These are phyloP conservation scores for Aspergillus carlsbadensis DNA, from an alignment of 495 filamentous ascomycete genomes.

Conservation along the genomic window DNA sequence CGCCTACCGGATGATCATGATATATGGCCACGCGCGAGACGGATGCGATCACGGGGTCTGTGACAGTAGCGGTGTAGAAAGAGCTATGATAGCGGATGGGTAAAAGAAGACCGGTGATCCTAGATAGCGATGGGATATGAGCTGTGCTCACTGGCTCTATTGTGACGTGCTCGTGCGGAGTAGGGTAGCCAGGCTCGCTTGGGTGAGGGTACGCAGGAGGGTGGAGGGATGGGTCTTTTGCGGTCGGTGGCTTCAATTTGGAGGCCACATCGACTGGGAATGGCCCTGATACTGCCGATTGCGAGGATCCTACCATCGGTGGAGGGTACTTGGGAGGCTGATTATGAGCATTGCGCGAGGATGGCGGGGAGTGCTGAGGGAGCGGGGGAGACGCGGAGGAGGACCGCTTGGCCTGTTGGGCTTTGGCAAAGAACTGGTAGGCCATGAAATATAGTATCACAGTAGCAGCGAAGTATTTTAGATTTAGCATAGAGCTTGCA, in stretches of 20 bases:
- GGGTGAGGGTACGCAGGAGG: slow-evolving; percentile 33
- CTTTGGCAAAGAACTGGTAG: slow-evolving; percentile 44
- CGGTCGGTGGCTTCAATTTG: slow-evolving; percentile 25
- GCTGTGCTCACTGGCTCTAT: slow-evolving; percentile 58
- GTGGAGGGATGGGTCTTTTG: slow-evolving; percentile 29
- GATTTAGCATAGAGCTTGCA: neutral
- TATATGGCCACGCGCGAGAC: slow-evolving; percentile 79
- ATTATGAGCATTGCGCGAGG: slow-evolving; percentile 13
- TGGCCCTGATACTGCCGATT: slow-evolving; percentile 20
- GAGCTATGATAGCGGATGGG: slow-evolving; percentile 83
- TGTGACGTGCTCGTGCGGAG: slow-evolving; percentile 44
- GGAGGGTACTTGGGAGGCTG: slow-evolving; percentile 36
- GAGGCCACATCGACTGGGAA: slow-evolving; percentile 19
- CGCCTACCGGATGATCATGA: slow-evolving; percentile 47
- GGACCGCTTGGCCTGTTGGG: slow-evolving; percentile 25
- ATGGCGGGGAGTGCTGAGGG: slow-evolving; percentile 19
- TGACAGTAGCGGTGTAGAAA: slow-evolving; percentile 78
- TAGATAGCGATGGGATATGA: slow-evolving; percentile 71
- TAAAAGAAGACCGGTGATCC: slow-evolving; percentile 80
- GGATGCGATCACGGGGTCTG: slow-evolving; percentile 62
- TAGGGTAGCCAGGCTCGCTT: slow-evolving; percentile 29
- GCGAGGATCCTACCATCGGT: slow-evolving; percentile 20
- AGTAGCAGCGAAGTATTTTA: too few relatives aligned
- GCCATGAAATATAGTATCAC: slow-evolving; percentile 28
- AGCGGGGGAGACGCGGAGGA: slow-evolving; percentile 28